A percentile compares a stretch with the other conserved stretches of the same genome.
phyloP scores from a whole-genome alignment of 2,329 filamentous ascomycete genomes.

The Emergomyces pasteurianus region DNA sequence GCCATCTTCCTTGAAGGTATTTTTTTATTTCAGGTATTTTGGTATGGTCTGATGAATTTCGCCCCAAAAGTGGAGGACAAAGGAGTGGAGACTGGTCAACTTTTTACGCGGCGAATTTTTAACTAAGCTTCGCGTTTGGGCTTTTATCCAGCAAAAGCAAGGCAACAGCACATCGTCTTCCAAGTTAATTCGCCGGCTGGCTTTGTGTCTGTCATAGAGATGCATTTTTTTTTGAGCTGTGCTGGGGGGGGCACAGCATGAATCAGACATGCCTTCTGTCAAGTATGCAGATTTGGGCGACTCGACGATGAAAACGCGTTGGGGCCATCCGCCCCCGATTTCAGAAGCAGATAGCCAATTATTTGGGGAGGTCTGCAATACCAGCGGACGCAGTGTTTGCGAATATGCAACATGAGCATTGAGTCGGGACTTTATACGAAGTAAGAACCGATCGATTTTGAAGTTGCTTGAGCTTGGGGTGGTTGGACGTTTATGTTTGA shows the following conservation, averaged over 20 bases:
- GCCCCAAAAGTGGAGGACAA: neutral
- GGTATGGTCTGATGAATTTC: neutral
- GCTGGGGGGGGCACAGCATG: neutral
- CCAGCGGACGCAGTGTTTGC: neutral
- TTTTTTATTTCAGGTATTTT: neutral
- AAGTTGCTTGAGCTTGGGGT: neutral
- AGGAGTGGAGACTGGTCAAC: neutral
- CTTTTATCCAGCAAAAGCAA: neutral
- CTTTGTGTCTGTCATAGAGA: neutral
- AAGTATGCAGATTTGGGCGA: neutral
- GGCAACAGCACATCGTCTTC: neutral
- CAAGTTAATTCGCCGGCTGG: neutral
- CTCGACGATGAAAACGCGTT: neutral
- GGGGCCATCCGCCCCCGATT: neutral
- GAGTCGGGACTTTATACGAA: neutral
- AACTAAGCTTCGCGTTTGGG: neutral
- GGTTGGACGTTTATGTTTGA: neutral
- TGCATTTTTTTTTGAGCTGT: neutral
- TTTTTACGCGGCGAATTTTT: slow-evolving; percentile 1
- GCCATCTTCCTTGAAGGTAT: neutral
- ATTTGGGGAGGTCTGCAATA: neutral
- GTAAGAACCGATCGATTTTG: neutral
- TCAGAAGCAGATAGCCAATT: neutral
- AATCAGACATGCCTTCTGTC: neutral
- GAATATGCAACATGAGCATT: neutral